phyloP scores from a whole-genome alignment of 352 stramenopile species.

The Globisporangium cylindrosporum region DNA sequence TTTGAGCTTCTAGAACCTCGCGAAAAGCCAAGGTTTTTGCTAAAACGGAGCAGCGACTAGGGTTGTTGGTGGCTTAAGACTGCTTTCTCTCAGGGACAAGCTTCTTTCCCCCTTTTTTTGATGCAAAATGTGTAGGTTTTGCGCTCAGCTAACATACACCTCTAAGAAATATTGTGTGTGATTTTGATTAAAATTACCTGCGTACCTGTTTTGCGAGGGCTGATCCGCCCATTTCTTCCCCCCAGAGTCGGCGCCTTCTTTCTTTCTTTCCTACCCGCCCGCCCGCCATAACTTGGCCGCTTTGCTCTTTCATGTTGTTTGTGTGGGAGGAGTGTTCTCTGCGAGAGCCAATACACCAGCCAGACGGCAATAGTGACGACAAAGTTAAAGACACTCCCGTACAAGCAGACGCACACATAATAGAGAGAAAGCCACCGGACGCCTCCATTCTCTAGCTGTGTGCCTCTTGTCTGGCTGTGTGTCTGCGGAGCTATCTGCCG shows the following conservation, averaged over 20 bases:
- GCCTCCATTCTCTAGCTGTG: neutral
- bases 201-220: neutral
- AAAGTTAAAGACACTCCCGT: neutral
- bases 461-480: neutral
- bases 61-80: neutral
- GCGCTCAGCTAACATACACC: neutral
- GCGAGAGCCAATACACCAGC: neutral
- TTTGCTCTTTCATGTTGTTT: slow-evolving; percentile 1
- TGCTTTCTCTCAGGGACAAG: neutral
- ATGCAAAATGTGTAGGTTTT: slow-evolving; percentile 1
- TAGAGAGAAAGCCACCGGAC: neutral
- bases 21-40: neutral
- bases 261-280: slow-evolving; percentile 6
- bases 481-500: neutral
- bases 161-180: neutral
- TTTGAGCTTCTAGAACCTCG: neutral
- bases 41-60: neutral
- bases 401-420: neutral
- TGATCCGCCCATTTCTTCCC: slow-evolving; percentile 6
- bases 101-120: slow-evolving; percentile 8
- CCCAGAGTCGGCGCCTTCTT: neutral
- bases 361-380: neutral
- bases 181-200: neutral
- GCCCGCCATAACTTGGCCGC: neutral
- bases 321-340: neutral